Conservation (phyloP, 495 filamentous ascomycete genomes). For the Antarctomyces pellizariae region DNA sequence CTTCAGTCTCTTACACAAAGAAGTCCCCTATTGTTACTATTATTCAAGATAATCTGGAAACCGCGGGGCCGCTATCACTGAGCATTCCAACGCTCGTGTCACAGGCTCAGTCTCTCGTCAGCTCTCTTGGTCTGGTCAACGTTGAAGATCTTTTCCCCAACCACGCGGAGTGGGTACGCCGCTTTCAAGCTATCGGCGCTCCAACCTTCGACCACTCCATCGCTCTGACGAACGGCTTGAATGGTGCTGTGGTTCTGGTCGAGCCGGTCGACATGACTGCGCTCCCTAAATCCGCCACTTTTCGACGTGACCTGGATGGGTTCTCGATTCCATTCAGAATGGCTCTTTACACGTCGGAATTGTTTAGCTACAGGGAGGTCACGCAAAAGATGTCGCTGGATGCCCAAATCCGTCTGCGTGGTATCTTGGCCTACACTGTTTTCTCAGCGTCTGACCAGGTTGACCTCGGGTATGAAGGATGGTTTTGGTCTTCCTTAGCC, state of each 20-base stretch:
- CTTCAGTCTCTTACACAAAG: slow-evolving; percentile 10
- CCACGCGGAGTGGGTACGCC: slow-evolving; percentile 17
- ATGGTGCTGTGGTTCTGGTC: slow-evolving; percentile 45
- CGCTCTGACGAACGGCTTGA: slow-evolving; percentile 46
- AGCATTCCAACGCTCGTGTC: slow-evolving; percentile 21
- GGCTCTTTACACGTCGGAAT: slow-evolving; percentile 34
- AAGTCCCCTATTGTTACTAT: slow-evolving; percentile 12
- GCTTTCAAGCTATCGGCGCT: slow-evolving; percentile 33
- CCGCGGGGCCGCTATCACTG: background rate
- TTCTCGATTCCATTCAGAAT: slow-evolving; percentile 52
- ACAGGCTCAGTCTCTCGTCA: slow-evolving; percentile 14
- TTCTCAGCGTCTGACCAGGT: slow-evolving; percentile 22
- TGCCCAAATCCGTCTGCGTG: slow-evolving; percentile 17
- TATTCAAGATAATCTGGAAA: background rate
- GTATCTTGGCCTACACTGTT: slow-evolving; percentile 17
- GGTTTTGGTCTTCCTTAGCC: slow-evolving; percentile 15
- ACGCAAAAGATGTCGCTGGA: slow-evolving; percentile 12
- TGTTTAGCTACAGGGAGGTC: slow-evolving; percentile 21
- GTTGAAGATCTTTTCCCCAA: slow-evolving; percentile 20
- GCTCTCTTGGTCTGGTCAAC: slow-evolving; percentile 4
- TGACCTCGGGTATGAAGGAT: slow-evolving; percentile 9
- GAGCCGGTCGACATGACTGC: slow-evolving; percentile 11
- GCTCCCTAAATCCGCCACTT: slow-evolving; percentile 11
- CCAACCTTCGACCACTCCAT: slow-evolving; percentile 33
- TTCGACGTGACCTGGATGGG: slow-evolving; percentile 35